Conservation (phyloP, 140 eudicot genomes). For the Cichorium intybus region DNA sequence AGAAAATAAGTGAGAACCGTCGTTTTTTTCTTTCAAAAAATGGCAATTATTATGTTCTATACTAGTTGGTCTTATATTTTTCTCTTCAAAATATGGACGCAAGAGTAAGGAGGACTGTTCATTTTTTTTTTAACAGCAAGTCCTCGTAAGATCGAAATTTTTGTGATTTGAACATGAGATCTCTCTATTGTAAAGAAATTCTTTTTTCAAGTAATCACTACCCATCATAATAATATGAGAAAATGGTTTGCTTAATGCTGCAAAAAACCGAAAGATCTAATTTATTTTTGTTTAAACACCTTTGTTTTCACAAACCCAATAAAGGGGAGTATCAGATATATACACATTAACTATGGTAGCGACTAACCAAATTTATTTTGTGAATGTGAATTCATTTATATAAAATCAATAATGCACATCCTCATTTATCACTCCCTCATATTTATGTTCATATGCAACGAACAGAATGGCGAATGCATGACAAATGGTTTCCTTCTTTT, state of each 20-base stretch:
- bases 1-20: neutral
- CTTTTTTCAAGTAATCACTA: too few species aligned
- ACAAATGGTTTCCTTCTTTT: neutral
- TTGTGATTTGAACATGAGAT: too few species aligned
- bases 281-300: neutral
- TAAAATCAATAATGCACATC: neutral
- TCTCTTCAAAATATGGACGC: neutral
- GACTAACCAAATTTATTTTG: too few species aligned
- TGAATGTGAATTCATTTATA: neutral
- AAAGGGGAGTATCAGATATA: neutral
- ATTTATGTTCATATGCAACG: neutral
- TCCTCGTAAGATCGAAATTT: too few species aligned
- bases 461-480: neutral
- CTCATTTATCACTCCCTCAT: neutral
- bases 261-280: neutral
- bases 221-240: too few species aligned
- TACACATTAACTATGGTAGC: too few species aligned
- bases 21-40: neutral
- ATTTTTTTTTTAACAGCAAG: too few species aligned
- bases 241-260: neutral
- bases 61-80: neutral
- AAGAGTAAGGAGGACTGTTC: neutral
- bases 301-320: neutral
- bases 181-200: too few species aligned
- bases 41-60: neutral